Base-by-base conservation (phyloP, 805 yeast species). In the Ogataea pini region DNA sequence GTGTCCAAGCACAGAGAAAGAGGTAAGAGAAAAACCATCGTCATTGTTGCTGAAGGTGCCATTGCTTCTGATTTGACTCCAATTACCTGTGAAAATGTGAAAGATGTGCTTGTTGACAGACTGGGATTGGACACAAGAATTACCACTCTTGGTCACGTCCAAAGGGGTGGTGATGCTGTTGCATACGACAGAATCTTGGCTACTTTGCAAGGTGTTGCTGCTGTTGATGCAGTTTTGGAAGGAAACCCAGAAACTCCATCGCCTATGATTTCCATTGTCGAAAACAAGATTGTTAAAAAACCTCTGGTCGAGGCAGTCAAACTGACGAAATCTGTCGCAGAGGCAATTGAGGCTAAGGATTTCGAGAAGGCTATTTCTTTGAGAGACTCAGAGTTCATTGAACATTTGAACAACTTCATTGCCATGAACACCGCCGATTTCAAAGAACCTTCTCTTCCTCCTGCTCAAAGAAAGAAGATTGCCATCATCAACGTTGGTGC, bases 111-210 rank as follows among this genome's bases (percentile, higher is more conserved):
- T 50, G 87, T 82, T 16, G 78, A 75, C 39, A 53, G 51, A 38
- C 68, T 86, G 50, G 89, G 89, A 9, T 69, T 86, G 44, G 95
- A 86, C 63, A 86, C 92, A 5, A 75, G 95, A 67, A 85, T 92
- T 61, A 94, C 99, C 34, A 89, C 95, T 10, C 76, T 94, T 58
- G 99, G 99, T 47, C 99, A 94, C 67, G 97, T 94, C 45, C 99
- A 94, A 76, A 83, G 99, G 72, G 99, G 99, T 73, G 99, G 99
- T 69, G 80, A 96, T 39, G 97, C 99, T 19, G 97, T 90, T 48
- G 97, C 98, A 2, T 89, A 78, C 60, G 99, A 94, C 68, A 82
- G 99, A 65, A 71, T 86, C 64, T 71, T 94, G 59, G 96, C 97
- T 38, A 92, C 99, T 16, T 69, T 92, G 58, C 99, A 94, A 74